phyloP scores from a whole-genome alignment of 176 grass and related monocot species.

The Thinopyrum elongatum region DNA sequence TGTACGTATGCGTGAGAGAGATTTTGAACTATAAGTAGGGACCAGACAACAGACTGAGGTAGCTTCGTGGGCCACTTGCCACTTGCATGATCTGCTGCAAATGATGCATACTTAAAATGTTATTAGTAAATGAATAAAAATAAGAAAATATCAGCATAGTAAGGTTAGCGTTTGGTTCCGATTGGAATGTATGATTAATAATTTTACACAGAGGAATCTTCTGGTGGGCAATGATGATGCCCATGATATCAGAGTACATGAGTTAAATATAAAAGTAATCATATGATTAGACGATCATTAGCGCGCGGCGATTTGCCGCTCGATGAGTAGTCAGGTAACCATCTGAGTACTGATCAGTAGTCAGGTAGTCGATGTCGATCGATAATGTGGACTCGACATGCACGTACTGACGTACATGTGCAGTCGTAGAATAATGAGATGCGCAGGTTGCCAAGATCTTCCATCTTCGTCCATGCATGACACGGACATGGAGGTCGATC shows the following conservation, averaged over 20 bases:
- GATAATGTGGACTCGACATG: neutral
- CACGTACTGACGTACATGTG: neutral
- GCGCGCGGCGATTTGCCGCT: neutral
- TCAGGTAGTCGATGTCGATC: neutral
- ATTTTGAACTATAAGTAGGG: neutral
- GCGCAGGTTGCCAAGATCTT: neutral
- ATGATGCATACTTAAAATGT: neutral
- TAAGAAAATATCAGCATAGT: neutral
- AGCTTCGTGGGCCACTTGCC: neutral
- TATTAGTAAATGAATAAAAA: neutral
- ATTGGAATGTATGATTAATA: neutral
- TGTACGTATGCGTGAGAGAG: neutral
- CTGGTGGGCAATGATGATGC: neutral
- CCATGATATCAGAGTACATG: neutral
- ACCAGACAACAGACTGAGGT: neutral
- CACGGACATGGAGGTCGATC: neutral
- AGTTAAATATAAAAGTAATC: neutral
- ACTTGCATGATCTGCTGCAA: constrained; percentile 17
- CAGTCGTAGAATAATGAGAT: neutral
- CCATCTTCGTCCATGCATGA: constrained; percentile 2
- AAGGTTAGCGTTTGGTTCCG: neutral
- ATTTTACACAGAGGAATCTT: neutral
- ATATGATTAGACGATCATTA: neutral
- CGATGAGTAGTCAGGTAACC: neutral
- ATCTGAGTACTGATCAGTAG: neutral